Percentiles rank a stretch among this genome's conserved stretches.
Conservation (phyloP, 495 filamentous ascomycete genomes). For the Rusavskia elegans region DNA sequence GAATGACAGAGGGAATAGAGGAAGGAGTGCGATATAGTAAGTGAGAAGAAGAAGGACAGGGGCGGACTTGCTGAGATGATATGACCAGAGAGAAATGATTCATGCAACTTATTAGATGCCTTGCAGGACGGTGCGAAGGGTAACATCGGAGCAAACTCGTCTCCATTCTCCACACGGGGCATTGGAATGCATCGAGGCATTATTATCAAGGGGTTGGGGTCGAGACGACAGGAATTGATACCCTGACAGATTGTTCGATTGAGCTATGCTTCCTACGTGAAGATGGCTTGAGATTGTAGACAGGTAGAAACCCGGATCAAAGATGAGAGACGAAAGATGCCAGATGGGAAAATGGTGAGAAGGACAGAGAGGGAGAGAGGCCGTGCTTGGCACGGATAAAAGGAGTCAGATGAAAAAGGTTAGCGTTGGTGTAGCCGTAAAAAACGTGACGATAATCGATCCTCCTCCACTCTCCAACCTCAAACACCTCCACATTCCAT, state of each 20-base stretch:
- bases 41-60: too few species aligned
- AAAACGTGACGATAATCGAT: neutral
- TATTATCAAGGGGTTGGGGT: neutral
- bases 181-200: neutral
- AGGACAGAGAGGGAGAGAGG: too few species aligned
- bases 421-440: too few species aligned
- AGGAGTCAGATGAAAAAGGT: too few species aligned
- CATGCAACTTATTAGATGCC: neutral
- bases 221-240: neutral
- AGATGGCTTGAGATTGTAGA: too few species aligned
- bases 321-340: too few species aligned
- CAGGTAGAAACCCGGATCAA: too few species aligned
- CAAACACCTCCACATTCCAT: conserved; percentile 17
- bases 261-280: too few species aligned
- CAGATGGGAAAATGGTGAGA: too few species aligned
- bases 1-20: neutral
- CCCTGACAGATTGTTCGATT: too few species aligned
- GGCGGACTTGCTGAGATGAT: neutral
- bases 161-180: too few species aligned
- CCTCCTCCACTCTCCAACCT: neutral
- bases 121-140: neutral
- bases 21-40: neutral
- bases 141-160: neutral
- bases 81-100: neutral
- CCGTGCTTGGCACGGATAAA: too few species aligned